Base-by-base conservation (phyloP, 2,329 filamentous ascomycete species). In the Trichophyton benhamiae region DNA sequence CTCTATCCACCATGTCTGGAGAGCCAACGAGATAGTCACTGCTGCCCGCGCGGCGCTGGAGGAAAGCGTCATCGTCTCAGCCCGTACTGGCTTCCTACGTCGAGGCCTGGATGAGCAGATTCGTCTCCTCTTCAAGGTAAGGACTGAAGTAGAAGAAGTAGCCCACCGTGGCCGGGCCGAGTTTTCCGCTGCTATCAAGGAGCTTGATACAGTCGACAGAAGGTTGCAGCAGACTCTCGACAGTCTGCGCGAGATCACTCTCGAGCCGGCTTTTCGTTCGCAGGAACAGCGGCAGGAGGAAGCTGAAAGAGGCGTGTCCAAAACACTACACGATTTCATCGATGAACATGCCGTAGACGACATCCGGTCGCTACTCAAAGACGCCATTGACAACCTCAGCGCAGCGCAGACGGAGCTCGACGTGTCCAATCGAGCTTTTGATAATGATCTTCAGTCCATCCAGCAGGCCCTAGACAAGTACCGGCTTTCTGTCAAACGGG, bases 21-120 rank as follows among this genome's bases (percentile, higher is more conserved):
- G 89, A 63, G 91, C 91, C 66, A 91, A 94, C 70, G 88, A 95
- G 69, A 85, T 96, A 61, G 87, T 94, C 52, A 89, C 84, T 20
- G 79, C 83, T 13, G 89, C 91, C 3, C 86, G 90, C 38, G 78
- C 81, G 36, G 83, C 89, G 38, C 80, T 96, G 65, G 89, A 95
- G 70, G 87, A 94, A 67, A 86, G 86, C 57, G 86, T 89, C 60
- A 80, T 91, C 8, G 80, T 95, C 3, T 82, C 82, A 22, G 85
- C 88, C 6, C 81, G 87, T 67, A 84, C 85, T 0, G 79, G 78
- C n/a, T 90, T 89, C 70, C 73, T 91, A 5, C 82, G 81, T 58
- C 78, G 77, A 8, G 84, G 83, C 46, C 82, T 90, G 62, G 76
- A 75, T 57, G 75, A 74, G 33, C 77, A 79, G 63, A 66, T 79